Conservation (phyloP, 495 filamentous ascomycete genomes). For the Neurospora terricola region DNA sequence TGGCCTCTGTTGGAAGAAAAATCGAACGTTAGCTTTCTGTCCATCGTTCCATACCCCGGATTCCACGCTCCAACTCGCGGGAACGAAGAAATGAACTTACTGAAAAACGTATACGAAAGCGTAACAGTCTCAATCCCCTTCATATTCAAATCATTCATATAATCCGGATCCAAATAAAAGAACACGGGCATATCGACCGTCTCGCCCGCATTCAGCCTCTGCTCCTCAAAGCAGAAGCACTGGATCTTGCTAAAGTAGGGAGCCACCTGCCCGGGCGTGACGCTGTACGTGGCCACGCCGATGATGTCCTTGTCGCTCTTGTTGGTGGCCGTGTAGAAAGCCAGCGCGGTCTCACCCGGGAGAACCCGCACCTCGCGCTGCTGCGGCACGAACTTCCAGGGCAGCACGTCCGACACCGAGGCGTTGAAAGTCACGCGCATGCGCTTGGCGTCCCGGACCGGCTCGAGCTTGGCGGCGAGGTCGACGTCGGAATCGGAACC, state of each 20-base stretch:
- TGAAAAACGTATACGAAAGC: slow-evolving; percentile 96
- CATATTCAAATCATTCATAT: slow-evolving; percentile 87
- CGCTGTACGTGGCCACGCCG: slow-evolving; percentile 94
- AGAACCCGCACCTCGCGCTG: slow-evolving; percentile 93
- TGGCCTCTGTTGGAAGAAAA: slow-evolving; percentile 49
- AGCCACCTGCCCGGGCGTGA: slow-evolving; percentile 90
- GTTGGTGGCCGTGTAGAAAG: slow-evolving; percentile 97
- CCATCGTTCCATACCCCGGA: too few species aligned
- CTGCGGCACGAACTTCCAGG: slow-evolving; percentile 96
- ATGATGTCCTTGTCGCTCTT: slow-evolving; percentile 84
- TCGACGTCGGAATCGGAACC: slow-evolving; percentile 40
- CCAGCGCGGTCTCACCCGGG: slow-evolving; percentile 92
- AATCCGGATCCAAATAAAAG: slow-evolving; percentile 97
- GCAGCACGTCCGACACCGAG: slow-evolving; percentile 86
- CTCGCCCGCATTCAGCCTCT: slow-evolving; percentile 89
- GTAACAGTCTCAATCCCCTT: slow-evolving; percentile 89
- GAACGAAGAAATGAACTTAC: slow-evolving; percentile 43
- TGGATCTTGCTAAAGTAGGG: slow-evolving; percentile 99
- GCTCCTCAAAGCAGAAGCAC: slow-evolving; percentile 96
- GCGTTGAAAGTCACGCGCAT: slow-evolving; percentile 95
- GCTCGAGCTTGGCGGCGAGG: slow-evolving; percentile 60
- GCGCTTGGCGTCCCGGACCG: slow-evolving; percentile 70
- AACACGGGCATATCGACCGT: slow-evolving; percentile 99
- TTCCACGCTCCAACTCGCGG: too few species aligned
- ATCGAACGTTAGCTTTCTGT: slow-evolving; percentile 8